A percentile compares a stretch with the other conserved stretches of the same genome.
Evolutionary conservation across 1,139 yeast species (phyloP).

Genomic region (Citeromyces hawaiiensis): DNA sequence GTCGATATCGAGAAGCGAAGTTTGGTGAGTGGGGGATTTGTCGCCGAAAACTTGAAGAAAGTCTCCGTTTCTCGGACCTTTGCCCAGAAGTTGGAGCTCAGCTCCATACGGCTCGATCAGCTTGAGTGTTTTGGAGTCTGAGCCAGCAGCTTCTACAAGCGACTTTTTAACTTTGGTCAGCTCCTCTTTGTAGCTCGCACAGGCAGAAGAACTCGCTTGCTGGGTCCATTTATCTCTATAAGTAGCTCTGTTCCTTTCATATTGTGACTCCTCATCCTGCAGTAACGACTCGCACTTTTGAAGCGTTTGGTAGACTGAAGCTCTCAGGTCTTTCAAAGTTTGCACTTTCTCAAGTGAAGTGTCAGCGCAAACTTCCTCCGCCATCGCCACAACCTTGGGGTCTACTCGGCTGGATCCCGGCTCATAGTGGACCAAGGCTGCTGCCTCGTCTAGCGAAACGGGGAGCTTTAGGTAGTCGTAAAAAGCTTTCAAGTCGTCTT

Average conservation of each 20-base stretch:
- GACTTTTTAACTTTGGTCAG: constrained; percentile 46
- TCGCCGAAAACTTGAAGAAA: constrained; percentile 7
- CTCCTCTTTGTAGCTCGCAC: constrained; percentile 30
- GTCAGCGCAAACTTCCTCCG: constrained; percentile 11
- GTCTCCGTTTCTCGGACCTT: constrained; percentile 9
- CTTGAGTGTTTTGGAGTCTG: constrained; percentile 47
- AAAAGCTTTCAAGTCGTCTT: constrained; percentile 66
- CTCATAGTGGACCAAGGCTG: constrained; percentile 19
- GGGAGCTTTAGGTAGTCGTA: constrained; percentile 75
- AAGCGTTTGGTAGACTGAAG: constrained; percentile 26
- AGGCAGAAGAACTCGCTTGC: constrained; percentile 22
- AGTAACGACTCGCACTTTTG: constrained; percentile 25
- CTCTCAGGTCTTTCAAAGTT: constrained; percentile 14
- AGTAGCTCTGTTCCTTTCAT: constrained; percentile 16
- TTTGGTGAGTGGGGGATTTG: constrained; percentile 8
- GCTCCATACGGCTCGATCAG: constrained; percentile 19
- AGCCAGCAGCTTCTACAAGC: constrained; percentile 50
- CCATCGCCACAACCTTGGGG: constrained; percentile 14
- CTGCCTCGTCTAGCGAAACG: constrained; percentile 42
- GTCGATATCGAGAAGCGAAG: constrained; percentile 48
- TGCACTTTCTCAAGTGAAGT: constrained; percentile 6
- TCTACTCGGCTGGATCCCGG: constrained; percentile 9
- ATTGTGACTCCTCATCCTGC: constrained; percentile 21
- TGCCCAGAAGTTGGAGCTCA: constrained; percentile 8
- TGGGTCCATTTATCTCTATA: constrained; percentile 21